These are phyloP conservation scores for Mycosphaerella arachidis DNA, from an alignment of 2,329 filamentous ascomycete genomes.

Conservation along the genomic window DNA sequence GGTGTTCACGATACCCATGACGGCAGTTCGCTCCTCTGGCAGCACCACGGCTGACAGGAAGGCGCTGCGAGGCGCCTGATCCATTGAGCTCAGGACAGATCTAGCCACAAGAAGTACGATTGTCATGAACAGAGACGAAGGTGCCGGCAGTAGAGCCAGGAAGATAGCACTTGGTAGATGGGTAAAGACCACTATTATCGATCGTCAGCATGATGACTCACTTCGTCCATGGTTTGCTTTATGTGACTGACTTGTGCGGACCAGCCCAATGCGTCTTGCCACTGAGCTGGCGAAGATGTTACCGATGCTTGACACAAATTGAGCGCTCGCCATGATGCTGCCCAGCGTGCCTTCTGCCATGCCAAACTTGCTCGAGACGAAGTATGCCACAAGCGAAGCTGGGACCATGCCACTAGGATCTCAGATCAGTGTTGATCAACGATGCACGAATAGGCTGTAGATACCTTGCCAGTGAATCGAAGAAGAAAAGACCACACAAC, in stretches of 20 bases:
- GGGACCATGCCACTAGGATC: conserved; percentile 56
- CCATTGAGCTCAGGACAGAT: conserved; percentile 63
- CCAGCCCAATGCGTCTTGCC: conserved; percentile 56
- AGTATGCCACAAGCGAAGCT: conserved; percentile 48
- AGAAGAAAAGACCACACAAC: conserved; percentile 61
- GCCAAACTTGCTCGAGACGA: conserved; percentile 51
- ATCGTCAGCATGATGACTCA: background rate
- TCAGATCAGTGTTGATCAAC: conserved; percentile 27
- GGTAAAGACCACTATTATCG: conserved; percentile 48
- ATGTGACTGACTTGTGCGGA: conserved; percentile 60
- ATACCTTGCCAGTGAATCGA: conserved; percentile 59
- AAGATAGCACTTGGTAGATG: conserved; percentile 66
- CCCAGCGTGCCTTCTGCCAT: conserved; percentile 50
- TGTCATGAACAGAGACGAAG: conserved; percentile 50
- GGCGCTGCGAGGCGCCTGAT: conserved; percentile 63
- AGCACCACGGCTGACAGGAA: conserved; percentile 64
- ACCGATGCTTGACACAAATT: conserved; percentile 37
- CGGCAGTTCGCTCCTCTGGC: conserved; percentile 62
- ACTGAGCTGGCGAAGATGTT: conserved; percentile 56
- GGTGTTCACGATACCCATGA: conserved; percentile 67
- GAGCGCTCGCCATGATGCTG: conserved; percentile 48
- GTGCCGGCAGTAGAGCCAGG: conserved; percentile 56
- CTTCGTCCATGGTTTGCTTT: background rate
- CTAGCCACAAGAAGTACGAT: conserved; percentile 59
- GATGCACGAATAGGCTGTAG: conserved; percentile 34